Percentiles rank a stretch among this genome's conserved stretches.
Conservation (phyloP, 2,329 filamentous ascomycete genomes). For the Ophiostoma quercus region DNA sequence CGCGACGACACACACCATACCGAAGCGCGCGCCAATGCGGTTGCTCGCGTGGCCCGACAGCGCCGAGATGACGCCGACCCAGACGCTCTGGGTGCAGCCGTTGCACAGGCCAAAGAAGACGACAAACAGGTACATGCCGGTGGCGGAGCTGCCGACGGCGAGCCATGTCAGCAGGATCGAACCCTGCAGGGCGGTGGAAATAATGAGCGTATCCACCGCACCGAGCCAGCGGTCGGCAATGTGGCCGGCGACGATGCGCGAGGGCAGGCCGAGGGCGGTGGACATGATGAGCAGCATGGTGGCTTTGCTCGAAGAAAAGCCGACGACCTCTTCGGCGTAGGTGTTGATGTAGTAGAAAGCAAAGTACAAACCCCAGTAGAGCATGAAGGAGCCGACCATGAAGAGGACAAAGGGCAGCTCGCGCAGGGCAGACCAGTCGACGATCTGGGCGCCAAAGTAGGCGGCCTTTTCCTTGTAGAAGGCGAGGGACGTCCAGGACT, state of each 20-base stretch:
- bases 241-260: slow-evolving; percentile 49
- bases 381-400: slow-evolving; percentile 37
- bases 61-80: slow-evolving; percentile 35
- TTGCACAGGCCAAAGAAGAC: slow-evolving; percentile 43
- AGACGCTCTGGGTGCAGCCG: slow-evolving; percentile 39
- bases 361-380: slow-evolving; percentile 51
- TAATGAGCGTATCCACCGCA: slow-evolving; percentile 48
- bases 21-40: slow-evolving; percentile 41
- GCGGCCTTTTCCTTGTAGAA: not conserved
- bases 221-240: slow-evolving; percentile 50
- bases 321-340: slow-evolving; percentile 36
- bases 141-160: slow-evolving; percentile 39
- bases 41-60: slow-evolving; percentile 31
- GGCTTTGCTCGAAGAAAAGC: slow-evolving; percentile 45
- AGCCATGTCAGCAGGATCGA: slow-evolving; percentile 44
- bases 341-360: slow-evolving; percentile 44
- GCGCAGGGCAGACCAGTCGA: slow-evolving; percentile 48
- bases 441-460: slow-evolving; percentile 38
- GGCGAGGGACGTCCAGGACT: not conserved
- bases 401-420: slow-evolving; percentile 43
- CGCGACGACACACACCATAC: slow-evolving; percentile 40
- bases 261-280: slow-evolving; percentile 52
- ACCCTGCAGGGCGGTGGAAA: slow-evolving; percentile 41
- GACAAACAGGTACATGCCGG: slow-evolving; percentile 42
- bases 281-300: slow-evolving; percentile 53